Percentiles rank a stretch among this genome's conserved stretches.
phyloP scores from a whole-genome alignment of 495 filamentous ascomycete species.

The Talaromyces nanjingensis region DNA sequence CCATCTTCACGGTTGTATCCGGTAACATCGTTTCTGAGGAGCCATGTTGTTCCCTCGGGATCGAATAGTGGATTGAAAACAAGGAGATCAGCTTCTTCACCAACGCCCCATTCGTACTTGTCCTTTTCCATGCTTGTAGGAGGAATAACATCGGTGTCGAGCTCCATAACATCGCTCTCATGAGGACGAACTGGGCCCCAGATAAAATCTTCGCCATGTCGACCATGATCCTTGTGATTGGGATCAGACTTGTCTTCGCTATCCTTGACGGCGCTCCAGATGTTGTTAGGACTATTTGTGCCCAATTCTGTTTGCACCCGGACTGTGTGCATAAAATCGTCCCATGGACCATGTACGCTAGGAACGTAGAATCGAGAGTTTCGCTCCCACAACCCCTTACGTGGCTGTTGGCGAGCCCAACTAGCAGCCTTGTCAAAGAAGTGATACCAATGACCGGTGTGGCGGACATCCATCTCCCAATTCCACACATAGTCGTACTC shows the following conservation, averaged over 20 bases:
- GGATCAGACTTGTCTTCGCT: conserved; percentile 24
- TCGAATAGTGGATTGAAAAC: conserved; percentile 93
- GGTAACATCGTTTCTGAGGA: conserved; percentile 78
- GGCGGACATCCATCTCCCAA: conserved; percentile 96
- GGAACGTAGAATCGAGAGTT: conserved; percentile 90
- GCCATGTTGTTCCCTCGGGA: conserved; percentile 82
- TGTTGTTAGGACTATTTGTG: conserved; percentile 62
- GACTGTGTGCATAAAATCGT: conserved; percentile 90
- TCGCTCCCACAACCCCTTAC: conserved; percentile 91
- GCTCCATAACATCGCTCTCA: conserved; percentile 59
- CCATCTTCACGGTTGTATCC: conserved; percentile 69
- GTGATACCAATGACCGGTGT: conserved; percentile 95
- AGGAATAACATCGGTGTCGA: conserved; percentile 64
- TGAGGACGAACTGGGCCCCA: conserved; percentile 79
- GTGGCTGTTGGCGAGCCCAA: conserved; percentile 78
- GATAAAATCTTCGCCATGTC: conserved; percentile 61
- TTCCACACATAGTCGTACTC: conserved; percentile 98
- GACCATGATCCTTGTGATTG: conserved; percentile 32
- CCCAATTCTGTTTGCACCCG: conserved; percentile 82
- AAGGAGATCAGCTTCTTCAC: conserved; percentile 88
- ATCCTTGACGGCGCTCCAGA: conserved; percentile 50
- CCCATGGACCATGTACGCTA: conserved; percentile 79
- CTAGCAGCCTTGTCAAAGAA: conserved; percentile 64
- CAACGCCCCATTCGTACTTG: conserved; percentile 80
- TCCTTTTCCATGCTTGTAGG: conserved; percentile 67